Base-by-base conservation (phyloP, 2,329 filamentous ascomycete genomes). In the Fusarium albosuccineum region DNA sequence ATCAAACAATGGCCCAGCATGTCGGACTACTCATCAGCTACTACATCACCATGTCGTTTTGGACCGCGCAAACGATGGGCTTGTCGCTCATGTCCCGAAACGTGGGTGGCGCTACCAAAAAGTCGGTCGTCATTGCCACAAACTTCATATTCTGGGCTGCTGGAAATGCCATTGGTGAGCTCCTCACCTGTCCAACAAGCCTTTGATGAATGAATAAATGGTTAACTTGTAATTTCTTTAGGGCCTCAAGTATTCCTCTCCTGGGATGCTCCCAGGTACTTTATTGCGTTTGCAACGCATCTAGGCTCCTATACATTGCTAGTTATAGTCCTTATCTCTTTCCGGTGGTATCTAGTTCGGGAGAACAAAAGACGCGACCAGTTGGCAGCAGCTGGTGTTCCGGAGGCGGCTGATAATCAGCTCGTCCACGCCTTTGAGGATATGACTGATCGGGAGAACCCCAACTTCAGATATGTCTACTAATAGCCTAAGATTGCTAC, bases 21-120 rank as follows among this genome's bases (percentile, higher is more conserved):
- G 83, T 89, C 36, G 91, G 91, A 13, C 82, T 93, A 2, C 80
- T 93, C 17, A 86, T 93, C 72, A 86, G 84, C 74, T 93, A 93
- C 82, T 93, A 93, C 79, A 89, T 93, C 67, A 89, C 88, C 0
- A 83, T 93, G 27, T 92, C 89, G 14, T 93, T 93, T 83, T 93
- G 90, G 90, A 89, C 90, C 0, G 90, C 90, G 0, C 87, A 91
- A 71, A 90, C 88, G 3, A 80, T 92, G 13, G 82, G 85, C 16
- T 83, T 92, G 71, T 89, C 88, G 9, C 84, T 92, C 81, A 83
- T 92, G 60, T 87, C 87, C 3, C 85, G 89, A 27, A 92, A 93
- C 72, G 81, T 92, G 11, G 91, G 87, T 37, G 91, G 91, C 1
- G 89, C 91, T 69, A 92, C 90, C 4, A 93, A 93, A 80, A 92